Evolutionary conservation across 495 filamentous ascomycete genomes (phyloP).

Genomic region (Cladorrhinum samala): DNA sequence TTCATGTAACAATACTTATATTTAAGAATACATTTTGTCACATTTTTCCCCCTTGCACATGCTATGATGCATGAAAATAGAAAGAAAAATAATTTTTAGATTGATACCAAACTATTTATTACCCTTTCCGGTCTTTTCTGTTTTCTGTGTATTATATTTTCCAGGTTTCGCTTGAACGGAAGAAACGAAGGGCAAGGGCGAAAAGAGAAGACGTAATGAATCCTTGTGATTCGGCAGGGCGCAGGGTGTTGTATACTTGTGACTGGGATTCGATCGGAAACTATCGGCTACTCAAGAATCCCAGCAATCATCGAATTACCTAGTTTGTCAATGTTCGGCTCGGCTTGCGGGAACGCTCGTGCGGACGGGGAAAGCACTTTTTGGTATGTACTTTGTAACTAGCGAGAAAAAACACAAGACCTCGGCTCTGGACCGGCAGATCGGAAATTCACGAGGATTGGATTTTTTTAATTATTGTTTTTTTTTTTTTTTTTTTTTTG

Average conservation of each 20-base stretch:
- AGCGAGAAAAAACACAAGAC: conserved; percentile 14
- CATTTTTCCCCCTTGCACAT: background rate
- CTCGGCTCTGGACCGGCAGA: conserved; percentile 34
- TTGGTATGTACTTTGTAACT: too few species aligned
- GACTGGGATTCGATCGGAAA: conserved; percentile 17
- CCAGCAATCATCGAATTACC: too few species aligned
- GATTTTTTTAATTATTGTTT: background rate
- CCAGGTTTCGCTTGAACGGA: background rate
- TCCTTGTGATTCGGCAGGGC: conserved; percentile 1
- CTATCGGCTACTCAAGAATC: conserved; percentile 20
- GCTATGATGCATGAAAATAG: background rate
- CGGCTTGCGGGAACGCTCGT: too few species aligned
- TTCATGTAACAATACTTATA: background rate
- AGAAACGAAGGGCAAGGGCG: too few species aligned
- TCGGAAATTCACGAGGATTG: conserved; percentile 24
- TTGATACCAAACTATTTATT: background rate
- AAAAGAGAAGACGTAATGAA: conserved; percentile 4
- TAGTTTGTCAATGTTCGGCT: too few species aligned
- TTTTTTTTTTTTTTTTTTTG: background rate
- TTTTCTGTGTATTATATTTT: background rate
- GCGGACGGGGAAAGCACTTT: too few species aligned
- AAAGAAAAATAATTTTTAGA: conserved; percentile 1
- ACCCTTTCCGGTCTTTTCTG: background rate
- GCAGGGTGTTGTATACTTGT: too few species aligned
- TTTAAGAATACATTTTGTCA: background rate